Conservation (phyloP, 768 basidiomycete species). For the Lentinus tigrinus region DNA sequence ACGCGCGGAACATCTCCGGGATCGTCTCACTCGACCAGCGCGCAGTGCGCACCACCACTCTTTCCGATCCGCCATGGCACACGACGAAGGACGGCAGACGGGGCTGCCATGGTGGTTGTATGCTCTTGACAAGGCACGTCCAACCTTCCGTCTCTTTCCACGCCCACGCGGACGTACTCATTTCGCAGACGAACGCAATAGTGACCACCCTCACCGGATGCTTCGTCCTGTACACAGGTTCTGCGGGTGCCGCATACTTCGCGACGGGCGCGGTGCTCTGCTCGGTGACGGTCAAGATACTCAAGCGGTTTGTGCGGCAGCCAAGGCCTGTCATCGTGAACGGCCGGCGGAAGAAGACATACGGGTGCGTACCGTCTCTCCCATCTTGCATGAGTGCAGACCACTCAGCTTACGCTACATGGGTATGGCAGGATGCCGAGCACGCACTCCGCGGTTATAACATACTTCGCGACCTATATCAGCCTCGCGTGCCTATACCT, state of each 20-base stretch:
- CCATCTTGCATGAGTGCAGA: not conserved
- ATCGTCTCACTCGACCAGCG: too few relatives aligned
- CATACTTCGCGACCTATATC: conserved; percentile 62
- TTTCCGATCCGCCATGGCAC: not conserved
- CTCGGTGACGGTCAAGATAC: conserved; percentile 53
- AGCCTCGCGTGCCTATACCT: conserved; percentile 55
- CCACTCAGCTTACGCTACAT: not conserved
- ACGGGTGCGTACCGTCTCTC: conserved; percentile 51
- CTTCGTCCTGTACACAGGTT: conserved; percentile 58
- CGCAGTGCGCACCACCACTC: not conserved
- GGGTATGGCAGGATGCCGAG: conserved; percentile 67
- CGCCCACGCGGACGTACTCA: not conserved
- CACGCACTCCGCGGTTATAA: conserved; percentile 72
- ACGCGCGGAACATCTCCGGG: too few relatives aligned
- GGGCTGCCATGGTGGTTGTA: conserved; percentile 12
- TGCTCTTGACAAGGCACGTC: conserved; percentile 14
- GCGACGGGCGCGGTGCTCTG: conserved; percentile 56
- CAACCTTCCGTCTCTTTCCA: not conserved
- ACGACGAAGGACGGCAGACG: not conserved
- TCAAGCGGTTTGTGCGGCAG: conserved; percentile 64
- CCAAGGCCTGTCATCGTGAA: conserved; percentile 50
- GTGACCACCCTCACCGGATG: conserved; percentile 52
- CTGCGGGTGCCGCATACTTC: conserved; percentile 62
- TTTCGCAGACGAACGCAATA: conserved; percentile 53
- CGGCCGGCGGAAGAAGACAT: conserved; percentile 48